Evolutionary conservation across 805 yeast species (phyloP).

Genomic region (Yueomyces sp.): DNA sequence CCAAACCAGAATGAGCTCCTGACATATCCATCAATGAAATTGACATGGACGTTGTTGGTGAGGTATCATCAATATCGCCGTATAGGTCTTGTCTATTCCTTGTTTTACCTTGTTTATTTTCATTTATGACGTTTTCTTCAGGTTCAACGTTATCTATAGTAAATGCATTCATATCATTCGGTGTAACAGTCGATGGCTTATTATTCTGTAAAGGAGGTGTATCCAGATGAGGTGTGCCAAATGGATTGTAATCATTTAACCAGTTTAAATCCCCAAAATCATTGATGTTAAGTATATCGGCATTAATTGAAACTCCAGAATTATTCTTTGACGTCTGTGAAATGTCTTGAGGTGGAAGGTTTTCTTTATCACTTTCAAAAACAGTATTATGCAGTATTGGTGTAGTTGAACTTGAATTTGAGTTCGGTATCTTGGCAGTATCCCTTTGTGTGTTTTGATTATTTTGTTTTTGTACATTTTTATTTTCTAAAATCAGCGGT

Average conservation of each 20-base stretch:
- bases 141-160: conserved; percentile 5
- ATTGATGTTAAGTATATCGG: conserved; percentile 4
- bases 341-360: conserved; percentile 11
- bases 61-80: conserved; percentile 15
- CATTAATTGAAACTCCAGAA: conserved; percentile 1
- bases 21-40: conserved; percentile 24
- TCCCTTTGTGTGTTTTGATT: neutral
- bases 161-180: conserved; percentile 10
- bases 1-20: conserved; percentile 6
- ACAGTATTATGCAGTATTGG: neutral
- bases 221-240: conserved; percentile 6
- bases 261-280: conserved; percentile 10
- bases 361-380: conserved; percentile 15
- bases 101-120: neutral
- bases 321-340: neutral
- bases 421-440: conserved; percentile 1
- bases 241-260: conserved; percentile 14
- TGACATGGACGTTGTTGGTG: conserved; percentile 20
- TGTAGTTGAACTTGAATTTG: neutral
- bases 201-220: conserved; percentile 1
- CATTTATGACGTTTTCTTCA: neutral
- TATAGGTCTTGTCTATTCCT: neutral
- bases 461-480: neutral
- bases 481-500: neutral
- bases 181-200: conserved; percentile 7